phyloP scores from a whole-genome alignment of 441 rosid genomes.

The Gossypium laxum region DNA sequence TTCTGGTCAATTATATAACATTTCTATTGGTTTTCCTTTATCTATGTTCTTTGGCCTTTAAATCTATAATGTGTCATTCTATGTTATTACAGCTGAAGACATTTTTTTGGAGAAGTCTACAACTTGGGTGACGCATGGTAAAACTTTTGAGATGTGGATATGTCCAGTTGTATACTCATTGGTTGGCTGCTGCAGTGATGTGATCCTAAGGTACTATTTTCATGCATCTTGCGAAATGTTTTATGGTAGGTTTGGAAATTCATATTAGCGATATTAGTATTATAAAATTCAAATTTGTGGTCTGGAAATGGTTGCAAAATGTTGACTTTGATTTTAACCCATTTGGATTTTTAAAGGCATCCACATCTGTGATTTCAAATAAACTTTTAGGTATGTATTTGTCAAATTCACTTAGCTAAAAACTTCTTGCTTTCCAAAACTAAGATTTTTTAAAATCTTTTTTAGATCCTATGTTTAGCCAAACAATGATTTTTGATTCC shows the following conservation, averaged over 20 bases:
- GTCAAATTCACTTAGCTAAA: neutral
- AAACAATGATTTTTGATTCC: neutral
- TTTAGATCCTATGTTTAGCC: neutral
- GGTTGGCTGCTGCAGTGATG: constrained; percentile 64
- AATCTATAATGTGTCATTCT: neutral
- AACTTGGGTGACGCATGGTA: constrained; percentile 70
- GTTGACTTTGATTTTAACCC: neutral
- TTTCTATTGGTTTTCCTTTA: neutral
- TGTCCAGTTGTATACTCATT: constrained; percentile 77
- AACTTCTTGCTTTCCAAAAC: neutral
- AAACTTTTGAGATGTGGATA: constrained; percentile 76
- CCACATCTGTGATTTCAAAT: neutral
- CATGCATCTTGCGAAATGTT: neutral
- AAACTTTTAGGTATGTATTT: neutral
- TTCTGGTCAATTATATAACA: neutral
- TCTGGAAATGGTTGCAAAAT: neutral
- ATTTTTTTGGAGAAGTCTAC: constrained; percentile 50
- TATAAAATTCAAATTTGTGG: neutral
- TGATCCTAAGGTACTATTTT: constrained; percentile 56
- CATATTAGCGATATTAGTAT: neutral
- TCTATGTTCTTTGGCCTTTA: neutral
- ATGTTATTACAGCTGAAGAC: constrained; percentile 44
- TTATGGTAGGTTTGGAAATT: neutral
- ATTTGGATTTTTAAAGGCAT: neutral
- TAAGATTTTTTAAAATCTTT: neutral